Evolutionary conservation across 805 yeast species (phyloP), one percentile per base, ranked within the genome.

Genomic region (Pichia nanzhaoensis): DNA sequence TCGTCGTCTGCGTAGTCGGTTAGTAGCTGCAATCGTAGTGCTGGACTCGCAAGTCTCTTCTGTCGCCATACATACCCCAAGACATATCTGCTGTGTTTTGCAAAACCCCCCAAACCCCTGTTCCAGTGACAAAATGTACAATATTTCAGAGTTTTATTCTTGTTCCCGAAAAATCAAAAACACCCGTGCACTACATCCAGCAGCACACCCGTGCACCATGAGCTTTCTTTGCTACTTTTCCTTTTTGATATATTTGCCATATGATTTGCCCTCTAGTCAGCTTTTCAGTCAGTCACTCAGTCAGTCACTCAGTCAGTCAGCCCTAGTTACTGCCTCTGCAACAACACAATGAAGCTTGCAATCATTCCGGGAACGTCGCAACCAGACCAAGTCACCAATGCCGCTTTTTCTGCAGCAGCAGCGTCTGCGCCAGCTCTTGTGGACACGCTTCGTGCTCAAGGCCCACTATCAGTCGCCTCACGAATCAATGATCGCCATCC

Each of bases 401-500:
- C 74, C 39, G 62, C 71, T 24, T 74, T 64, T 48, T 80, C 80
- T 3, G 73, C 71, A 13, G 65, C 74, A 0, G 84, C 89, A 4
- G 75, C 73, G 28, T 80, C 84, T 21, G 82, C 84, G 0, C 85
- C 85, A 24, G 82, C 79, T 2, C 65, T 84, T 42, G 86, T 80
- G 49, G 95, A 84, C 58, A 75, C 78, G 2, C 68, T 84, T 42
- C 77, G 84, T 61, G 69, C 77, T 2, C 75, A 79, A 49, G 90
- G 90, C 17, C 86, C 85, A 10, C 59, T 71, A 36, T 72, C 71
- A 34, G 64, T 79, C 44, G 70, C 81, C 9, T 74, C 88, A 6
- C 76, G 79, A 54, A 67, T 84, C 54, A 84, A 83, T 59, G 77
- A 78, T 55, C 78, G 84, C 63, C 99, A 93, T 64, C 98, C 98